Percentiles rank a stretch among this genome's conserved stretches.
These are phyloP conservation scores for Dendrobium catenatum DNA, from an alignment of 106 monocot species.

Conservation along the genomic window DNA sequence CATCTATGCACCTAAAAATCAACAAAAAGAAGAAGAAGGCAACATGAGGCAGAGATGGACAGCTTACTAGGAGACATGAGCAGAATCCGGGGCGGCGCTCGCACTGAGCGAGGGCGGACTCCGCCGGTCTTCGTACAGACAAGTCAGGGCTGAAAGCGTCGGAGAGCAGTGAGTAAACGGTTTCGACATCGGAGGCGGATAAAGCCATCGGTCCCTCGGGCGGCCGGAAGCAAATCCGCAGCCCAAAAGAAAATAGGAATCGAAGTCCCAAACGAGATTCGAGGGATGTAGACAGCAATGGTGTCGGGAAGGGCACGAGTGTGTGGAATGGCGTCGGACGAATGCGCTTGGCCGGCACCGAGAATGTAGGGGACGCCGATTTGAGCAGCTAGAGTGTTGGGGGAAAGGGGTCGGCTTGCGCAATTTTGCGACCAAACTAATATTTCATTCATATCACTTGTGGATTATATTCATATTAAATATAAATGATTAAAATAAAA, in stretches of 20 bases:
- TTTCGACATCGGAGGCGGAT: constrained; percentile 74
- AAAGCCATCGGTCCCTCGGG: constrained; percentile 48
- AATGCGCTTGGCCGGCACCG: neutral
- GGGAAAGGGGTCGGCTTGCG: too few species aligned
- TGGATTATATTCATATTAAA: too few species aligned
- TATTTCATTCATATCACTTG: too few species aligned
- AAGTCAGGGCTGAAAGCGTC: constrained; percentile 73
- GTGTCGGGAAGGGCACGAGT: neutral
- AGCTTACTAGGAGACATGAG: constrained; percentile 87
- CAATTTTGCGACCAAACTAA: too few species aligned
- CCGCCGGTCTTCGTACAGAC: constrained; percentile 64
- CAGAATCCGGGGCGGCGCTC: constrained; percentile 95
- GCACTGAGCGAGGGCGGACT: constrained; percentile 79
- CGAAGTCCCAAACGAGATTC: neutral
- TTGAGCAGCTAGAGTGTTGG: neutral
- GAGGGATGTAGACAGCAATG: neutral
- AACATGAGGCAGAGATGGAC: neutral
- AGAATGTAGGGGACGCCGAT: neutral
- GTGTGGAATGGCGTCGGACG: neutral
- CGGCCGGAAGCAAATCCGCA: constrained; percentile 1
- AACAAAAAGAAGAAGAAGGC: neutral
- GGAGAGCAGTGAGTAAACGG: constrained; percentile 64
- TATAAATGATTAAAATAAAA: too few species aligned
- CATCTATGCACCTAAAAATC: constrained; percentile 4
- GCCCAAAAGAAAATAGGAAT: neutral